Evolutionary conservation across 2,329 filamentous ascomycete genomes (phyloP).

Genomic region (Pyrenochaeta sp.): DNA sequence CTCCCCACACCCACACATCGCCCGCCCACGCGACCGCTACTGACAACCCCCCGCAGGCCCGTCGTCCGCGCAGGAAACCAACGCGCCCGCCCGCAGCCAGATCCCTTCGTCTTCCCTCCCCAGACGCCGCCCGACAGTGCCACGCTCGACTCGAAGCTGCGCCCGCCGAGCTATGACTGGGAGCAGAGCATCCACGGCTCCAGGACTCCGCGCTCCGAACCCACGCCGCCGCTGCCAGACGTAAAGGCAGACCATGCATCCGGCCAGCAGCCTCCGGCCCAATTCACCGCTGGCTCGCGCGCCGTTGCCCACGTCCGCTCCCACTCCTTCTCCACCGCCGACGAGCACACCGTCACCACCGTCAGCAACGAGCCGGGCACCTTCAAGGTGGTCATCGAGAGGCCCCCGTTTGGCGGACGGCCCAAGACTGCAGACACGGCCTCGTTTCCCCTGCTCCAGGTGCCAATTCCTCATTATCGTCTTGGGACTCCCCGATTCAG

Average conservation of each 20-base stretch:
- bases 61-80: constrained; percentile 46
- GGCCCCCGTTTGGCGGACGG: constrained; percentile 67
- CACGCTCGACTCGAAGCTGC: constrained; percentile 36
- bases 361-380: constrained; percentile 69
- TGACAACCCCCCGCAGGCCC: constrained; percentile 34
- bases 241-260: constrained; percentile 26
- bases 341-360: constrained; percentile 61
- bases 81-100: constrained; percentile 40
- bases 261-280: constrained; percentile 19
- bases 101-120: constrained; percentile 49
- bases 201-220: constrained; percentile 38
- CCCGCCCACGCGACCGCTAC: constrained; percentile 15
- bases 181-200: constrained; percentile 46
- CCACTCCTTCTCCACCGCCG: constrained; percentile 78
- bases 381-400: constrained; percentile 82
- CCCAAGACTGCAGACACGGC: constrained; percentile 68
- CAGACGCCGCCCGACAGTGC: constrained; percentile 49
- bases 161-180: constrained; percentile 47
- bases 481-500: constrained; percentile 85
- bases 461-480: constrained; percentile 83
- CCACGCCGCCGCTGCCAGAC: constrained; percentile 27
- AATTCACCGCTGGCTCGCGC: constrained; percentile 24
- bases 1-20: not conserved
- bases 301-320: constrained; percentile 58
- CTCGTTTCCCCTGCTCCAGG: constrained; percentile 68